Base-by-base conservation (phyloP, 768 basidiomycete genomes). In the Boletellus ananiceps region DNA sequence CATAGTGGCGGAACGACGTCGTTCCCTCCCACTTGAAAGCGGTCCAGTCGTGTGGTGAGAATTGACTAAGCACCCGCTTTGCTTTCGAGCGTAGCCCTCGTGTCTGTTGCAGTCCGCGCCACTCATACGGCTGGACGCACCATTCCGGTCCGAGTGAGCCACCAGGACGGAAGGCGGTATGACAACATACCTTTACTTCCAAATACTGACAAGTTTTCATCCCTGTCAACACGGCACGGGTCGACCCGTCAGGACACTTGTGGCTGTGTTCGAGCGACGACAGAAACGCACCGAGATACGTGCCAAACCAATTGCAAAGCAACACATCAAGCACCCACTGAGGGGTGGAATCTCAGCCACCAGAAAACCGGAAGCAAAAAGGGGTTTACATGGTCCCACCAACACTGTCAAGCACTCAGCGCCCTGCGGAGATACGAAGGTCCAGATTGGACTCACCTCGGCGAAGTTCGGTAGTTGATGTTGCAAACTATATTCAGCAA, bases 261-360 rank as follows among this genome's bases (percentile, higher is more conserved):
- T 32, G 47, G 35, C 23, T 35, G 46, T 49, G 40, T 47, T 42
- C 37, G 52, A 50, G 46, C 25, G 25, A 43, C 44, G 33, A 42
- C 29, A 19, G 40, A 40, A 37, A 62, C 77, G 38, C 50, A 83
- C 88, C 89, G 12, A 91, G 66, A 67, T 88, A 90, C 7, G 87
- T 87, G 39, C 90, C 90, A 48, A 89, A 60, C 90, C 90, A 92
- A 65, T 93, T 93, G 71, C 89, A 93, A 34, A 92, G 57, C 43
- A 92, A 72, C 38, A 93, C 90, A 66, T 93, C 89, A 44, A 93
- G 74, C 54, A 93, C 74, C 89, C 89, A 93, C 88, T 91, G 59
- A 21, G 21, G 40, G 43, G 48, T 16, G 34, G 63, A 14, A 48
- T 33, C 51, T 59, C 50, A 63, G 53, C 18, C 16, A 45, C 33